phyloP scores from a whole-genome alignment of 2,329 filamentous ascomycete genomes.

The Talaromyces piceae region DNA sequence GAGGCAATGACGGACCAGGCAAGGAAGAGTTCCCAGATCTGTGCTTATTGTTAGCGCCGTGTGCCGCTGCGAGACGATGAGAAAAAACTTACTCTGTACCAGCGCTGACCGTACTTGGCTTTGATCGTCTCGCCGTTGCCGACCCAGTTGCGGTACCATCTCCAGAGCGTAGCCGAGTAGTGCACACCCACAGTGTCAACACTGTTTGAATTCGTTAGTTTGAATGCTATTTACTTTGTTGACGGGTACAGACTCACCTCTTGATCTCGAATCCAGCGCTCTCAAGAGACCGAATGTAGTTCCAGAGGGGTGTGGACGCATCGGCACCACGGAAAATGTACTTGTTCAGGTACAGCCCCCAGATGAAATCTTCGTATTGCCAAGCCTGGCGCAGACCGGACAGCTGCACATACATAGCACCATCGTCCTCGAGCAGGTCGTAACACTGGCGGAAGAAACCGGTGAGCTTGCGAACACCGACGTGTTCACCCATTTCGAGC shows the following conservation, averaged over 20 bases:
- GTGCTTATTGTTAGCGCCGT: neutral
- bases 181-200: slow-evolving; percentile 92
- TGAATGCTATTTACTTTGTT: neutral
- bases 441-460: slow-evolving; percentile 78
- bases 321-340: slow-evolving; percentile 97
- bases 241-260: slow-evolving; percentile 28
- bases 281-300: slow-evolving; percentile 76
- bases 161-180: slow-evolving; percentile 93
- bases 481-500: slow-evolving; percentile 98
- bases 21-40: slow-evolving; percentile 90
- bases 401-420: slow-evolving; percentile 90
- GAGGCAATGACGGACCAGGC: slow-evolving; percentile 77
- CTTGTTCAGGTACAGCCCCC: slow-evolving; percentile 99
- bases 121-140: slow-evolving; percentile 85
- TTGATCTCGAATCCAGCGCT: slow-evolving; percentile 85
- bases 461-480: slow-evolving; percentile 81
- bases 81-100: slow-evolving; percentile 72
- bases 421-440: slow-evolving; percentile 94
- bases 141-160: slow-evolving; percentile 98
- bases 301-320: slow-evolving; percentile 84
- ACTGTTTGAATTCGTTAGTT: slow-evolving; percentile 3
- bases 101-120: slow-evolving; percentile 88
- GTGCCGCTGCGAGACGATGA: neutral
- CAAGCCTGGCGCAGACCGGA: slow-evolving; percentile 87
- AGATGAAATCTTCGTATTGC: slow-evolving; percentile 97